Base-by-base conservation (phyloP, 495 filamentous ascomycete species). In the Hypoxylon subgilvum region DNA sequence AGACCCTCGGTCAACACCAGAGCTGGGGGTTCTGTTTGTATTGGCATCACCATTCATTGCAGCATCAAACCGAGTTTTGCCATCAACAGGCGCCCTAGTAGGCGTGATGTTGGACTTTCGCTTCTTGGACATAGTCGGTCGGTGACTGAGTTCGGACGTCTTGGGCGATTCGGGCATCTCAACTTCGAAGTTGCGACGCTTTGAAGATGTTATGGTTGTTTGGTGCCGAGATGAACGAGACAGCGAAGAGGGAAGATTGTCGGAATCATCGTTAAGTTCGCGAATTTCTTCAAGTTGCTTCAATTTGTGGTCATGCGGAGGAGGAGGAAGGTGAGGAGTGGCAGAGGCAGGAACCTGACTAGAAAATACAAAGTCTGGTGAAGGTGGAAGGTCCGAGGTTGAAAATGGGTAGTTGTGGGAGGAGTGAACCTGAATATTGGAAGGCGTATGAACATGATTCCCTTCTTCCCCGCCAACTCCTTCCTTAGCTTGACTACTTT, bases 51-150 rank as follows among this genome's bases (percentile, higher is more conserved):
- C 23, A n/a, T 52, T 30, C 21, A 31, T 12, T 17, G 25, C 14
- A 10, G 48, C 7, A 38, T 9, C 18, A 18, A 1, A 22, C 18
- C 5, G 60, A 57, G 9, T 6, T 56, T 57, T 2, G 55, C 45
- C 10, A 36, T 44, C 4, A 55, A 27, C 3, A 27, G 23, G 23
- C 3, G 60, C 41, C 45, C 65, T 17, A 54, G 57, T 28, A 57
- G 62, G 18, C 68, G 68, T n/a, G 8, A 4, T 3, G 8, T 51
- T 69, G 2, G 38, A 53, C 1, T 52, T 49, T 21, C 63, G 71
- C 45, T 68, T 72, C 36, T 57, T 67, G 5, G 63, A 42, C 35
- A 56, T 66, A 28, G 55, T 42, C 1, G 66, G 52, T 32, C 27
- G 61, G 28, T 35, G 23, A 9, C 17, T 39, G 31, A 58, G 68